Evolutionary conservation across 2,329 filamentous ascomycete genomes (phyloP).

Genomic region (Arthrinium puccinioides): DNA sequence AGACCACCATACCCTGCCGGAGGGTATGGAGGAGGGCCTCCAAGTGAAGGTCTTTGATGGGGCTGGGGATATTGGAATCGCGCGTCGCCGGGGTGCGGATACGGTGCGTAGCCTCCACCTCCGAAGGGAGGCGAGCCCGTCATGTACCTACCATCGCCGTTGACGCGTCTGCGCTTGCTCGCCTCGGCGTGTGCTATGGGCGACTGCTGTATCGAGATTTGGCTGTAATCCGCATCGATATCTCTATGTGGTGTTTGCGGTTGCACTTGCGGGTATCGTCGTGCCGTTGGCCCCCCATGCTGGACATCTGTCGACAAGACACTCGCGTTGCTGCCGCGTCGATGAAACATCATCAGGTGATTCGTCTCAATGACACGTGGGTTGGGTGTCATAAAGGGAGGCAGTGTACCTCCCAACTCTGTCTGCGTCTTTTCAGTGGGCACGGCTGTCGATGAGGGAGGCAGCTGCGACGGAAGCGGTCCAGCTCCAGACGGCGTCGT

Average conservation of each 20-base stretch:
- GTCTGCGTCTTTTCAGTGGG: no score
- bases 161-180: constrained; percentile 24
- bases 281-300: no score
- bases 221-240: constrained; percentile 28
- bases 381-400: constrained; percentile 16
- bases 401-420: constrained; percentile 5
- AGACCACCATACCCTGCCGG: no score
- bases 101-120: constrained; percentile 19
- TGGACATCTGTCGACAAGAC: constrained; percentile 39
- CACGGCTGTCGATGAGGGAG: no score
- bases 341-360: constrained; percentile 16
- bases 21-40: no score
- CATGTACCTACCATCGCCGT: constrained; percentile 19
- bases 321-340: constrained; percentile 19
- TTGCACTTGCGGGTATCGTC: constrained; percentile 44
- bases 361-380: constrained; percentile 20
- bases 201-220: constrained; percentile 17
- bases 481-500: constrained; percentile 10
- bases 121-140: constrained; percentile 33
- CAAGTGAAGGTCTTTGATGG: constrained; percentile 13
- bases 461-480: no score
- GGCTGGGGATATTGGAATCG: constrained; percentile 25
- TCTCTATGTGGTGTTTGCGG: no score
- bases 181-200: neutral
- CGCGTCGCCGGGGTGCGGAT: constrained; percentile 12